Evolutionary conservation across 2,329 filamentous ascomycete genomes (phyloP).

Genomic region (Berkeleyomyces rouxiae): DNA sequence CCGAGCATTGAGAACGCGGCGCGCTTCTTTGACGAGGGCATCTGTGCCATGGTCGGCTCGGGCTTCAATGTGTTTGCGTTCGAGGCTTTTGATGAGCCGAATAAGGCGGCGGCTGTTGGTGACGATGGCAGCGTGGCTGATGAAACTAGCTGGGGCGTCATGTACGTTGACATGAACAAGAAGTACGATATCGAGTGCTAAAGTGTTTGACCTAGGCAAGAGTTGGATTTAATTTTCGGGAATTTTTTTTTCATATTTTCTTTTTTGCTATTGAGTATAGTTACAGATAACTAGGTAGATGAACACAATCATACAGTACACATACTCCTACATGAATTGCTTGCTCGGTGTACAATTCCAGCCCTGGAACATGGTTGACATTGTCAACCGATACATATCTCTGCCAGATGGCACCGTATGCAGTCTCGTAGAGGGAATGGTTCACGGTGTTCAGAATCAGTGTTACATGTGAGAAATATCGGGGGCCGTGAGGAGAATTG

Average conservation of each 20-base stretch:
- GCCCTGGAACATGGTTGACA: too few relatives aligned
- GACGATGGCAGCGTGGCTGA: conserved; percentile 43
- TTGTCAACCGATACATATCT: too few relatives aligned
- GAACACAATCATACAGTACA: not conserved
- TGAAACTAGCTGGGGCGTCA: conserved; percentile 55
- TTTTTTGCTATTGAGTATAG: not conserved
- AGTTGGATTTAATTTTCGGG: not conserved
- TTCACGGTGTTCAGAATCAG: too few relatives aligned
- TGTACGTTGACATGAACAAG: conserved; percentile 38
- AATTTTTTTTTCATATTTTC: not conserved
- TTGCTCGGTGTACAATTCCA: too few relatives aligned
- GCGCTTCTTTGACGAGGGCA: conserved; percentile 42
- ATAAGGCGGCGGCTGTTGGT: conserved; percentile 48
- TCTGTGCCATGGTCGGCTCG: conserved; percentile 49
- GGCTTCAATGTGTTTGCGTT: conserved; percentile 56
- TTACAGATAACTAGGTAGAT: not conserved
- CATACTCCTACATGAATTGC: not conserved
- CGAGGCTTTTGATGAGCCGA: conserved; percentile 56
- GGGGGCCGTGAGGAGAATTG: too few relatives aligned
- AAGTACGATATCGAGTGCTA: conserved; percentile 31
- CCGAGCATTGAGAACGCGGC: conserved; percentile 42
- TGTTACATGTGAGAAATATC: too few relatives aligned
- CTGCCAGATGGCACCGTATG: too few relatives aligned
- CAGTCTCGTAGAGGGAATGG: too few relatives aligned
- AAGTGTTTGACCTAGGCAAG: not conserved